Conservation (phyloP, 768 basidiomycete genomes). For the Suillus americanus region DNA sequence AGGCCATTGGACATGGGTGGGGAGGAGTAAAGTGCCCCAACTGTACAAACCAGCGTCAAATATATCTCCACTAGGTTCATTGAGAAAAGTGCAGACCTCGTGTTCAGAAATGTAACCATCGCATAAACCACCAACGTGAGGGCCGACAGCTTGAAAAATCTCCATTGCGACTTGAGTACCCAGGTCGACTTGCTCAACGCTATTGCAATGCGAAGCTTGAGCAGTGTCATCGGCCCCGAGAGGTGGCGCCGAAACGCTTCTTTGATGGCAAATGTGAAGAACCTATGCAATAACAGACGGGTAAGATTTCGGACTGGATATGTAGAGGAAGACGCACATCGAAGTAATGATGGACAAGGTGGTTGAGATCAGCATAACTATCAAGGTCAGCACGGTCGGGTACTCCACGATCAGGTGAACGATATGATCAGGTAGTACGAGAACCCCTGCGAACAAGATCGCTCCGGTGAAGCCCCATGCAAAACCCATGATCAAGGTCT, state of each 20-base stretch:
- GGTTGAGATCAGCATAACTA: neutral
- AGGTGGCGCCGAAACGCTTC: neutral
- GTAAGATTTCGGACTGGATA: neutral
- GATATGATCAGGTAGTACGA: neutral
- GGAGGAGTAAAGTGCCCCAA: conserved; percentile 1
- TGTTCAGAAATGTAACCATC: neutral
- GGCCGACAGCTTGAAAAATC: neutral
- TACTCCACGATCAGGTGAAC: neutral
- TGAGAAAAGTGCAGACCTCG: neutral
- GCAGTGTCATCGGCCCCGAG: neutral
- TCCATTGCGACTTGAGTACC: neutral
- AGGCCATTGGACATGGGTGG: neutral
- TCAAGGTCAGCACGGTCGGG: neutral
- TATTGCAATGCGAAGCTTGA: conserved; percentile 1
- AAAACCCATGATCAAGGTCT: neutral
- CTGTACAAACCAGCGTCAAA: neutral
- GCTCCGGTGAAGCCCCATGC: neutral
- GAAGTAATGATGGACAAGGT: neutral
- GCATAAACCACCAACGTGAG: neutral
- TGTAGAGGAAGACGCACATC: neutral
- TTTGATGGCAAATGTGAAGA: neutral
- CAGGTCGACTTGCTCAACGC: neutral
- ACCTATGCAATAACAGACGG: neutral
- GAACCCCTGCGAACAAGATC: neutral
- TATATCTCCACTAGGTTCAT: neutral